These are phyloP conservation scores for Lachancea quebecensis DNA, from an alignment of 805 yeast genomes.

Conservation along the genomic window DNA sequence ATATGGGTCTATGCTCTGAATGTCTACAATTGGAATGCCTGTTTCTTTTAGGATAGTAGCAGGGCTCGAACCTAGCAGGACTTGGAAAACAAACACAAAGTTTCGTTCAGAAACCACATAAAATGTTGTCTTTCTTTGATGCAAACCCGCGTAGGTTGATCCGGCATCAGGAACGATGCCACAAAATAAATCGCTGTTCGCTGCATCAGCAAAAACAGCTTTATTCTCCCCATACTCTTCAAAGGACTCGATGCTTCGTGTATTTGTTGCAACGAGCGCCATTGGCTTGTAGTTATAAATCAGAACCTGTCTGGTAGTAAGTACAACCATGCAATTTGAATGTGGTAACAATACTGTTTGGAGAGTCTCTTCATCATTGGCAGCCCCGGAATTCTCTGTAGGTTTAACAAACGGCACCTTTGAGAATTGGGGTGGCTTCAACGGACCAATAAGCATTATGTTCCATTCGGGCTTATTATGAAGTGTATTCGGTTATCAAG, in stretches of 20 bases:
- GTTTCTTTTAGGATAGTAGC: constrained; percentile 22
- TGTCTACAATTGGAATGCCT: constrained; percentile 25
- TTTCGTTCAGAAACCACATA: constrained; percentile 27
- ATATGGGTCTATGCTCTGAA: constrained; percentile 8
- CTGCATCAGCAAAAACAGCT: constrained; percentile 14
- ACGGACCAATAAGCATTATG: constrained; percentile 27
- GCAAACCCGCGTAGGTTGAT: not conserved
- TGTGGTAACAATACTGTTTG: constrained; percentile 22
- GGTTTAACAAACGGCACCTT: constrained; percentile 9
- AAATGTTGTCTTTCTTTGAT: constrained; percentile 17
- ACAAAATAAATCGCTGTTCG: constrained; percentile 12
- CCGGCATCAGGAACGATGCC: constrained; percentile 13
- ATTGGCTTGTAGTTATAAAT: constrained; percentile 30
- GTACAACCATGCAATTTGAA: constrained; percentile 22
- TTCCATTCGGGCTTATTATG: not conserved
- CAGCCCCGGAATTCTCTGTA: constrained; percentile 1
- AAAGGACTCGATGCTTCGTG: constrained; percentile 24
- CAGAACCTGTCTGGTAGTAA: constrained; percentile 26
- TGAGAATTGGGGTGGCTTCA: constrained; percentile 24
- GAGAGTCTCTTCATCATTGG: constrained; percentile 19
- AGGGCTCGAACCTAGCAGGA: constrained; percentile 19
- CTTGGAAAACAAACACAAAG: constrained; percentile 27
- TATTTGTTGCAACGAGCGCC: constrained; percentile 28
- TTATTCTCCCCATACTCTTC: constrained; percentile 27
- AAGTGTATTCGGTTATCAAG: too few species aligned